Evolutionary conservation across 2,329 filamentous ascomycete genomes (phyloP).

Genomic region (Fusarium anthophilum): DNA sequence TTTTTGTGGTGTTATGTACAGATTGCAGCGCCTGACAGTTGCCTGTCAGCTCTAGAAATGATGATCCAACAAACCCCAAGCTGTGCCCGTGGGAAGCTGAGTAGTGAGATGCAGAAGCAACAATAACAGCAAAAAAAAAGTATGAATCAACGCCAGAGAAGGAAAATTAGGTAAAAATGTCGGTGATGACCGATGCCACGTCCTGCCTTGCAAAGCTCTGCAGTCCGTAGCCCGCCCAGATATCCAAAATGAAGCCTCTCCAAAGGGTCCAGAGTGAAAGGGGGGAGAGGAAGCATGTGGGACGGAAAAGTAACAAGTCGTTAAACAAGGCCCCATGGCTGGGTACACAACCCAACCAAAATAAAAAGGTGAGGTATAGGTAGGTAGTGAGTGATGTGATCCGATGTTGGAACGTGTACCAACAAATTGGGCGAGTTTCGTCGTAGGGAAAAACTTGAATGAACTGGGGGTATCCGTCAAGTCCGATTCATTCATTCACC

Average conservation of each 20-base stretch:
- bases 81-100: constrained; percentile 8
- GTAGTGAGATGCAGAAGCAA: constrained; percentile 4
- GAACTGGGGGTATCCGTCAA: constrained; percentile 38
- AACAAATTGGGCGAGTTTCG: constrained; percentile 20
- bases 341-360: constrained; percentile 9
- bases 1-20: constrained; percentile 35
- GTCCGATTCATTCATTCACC: constrained; percentile 32
- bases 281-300: constrained; percentile 6
- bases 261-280: background rate
- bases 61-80: constrained; percentile 27
- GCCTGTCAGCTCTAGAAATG: constrained; percentile 37
- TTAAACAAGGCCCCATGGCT: constrained; percentile 22
- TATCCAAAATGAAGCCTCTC: background rate
- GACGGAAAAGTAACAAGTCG: constrained; percentile 29
- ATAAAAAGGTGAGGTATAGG: constrained; percentile 5
- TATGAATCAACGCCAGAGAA: constrained; percentile 30
- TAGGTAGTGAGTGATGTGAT: constrained; percentile 7
- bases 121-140: background rate
- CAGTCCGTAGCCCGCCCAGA: background rate
- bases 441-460: constrained; percentile 26
- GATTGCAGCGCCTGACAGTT: constrained; percentile 26
- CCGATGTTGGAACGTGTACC: constrained; percentile 14
- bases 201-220: constrained; percentile 31
- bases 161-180: constrained; percentile 31
- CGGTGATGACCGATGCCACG: constrained; percentile 36